Evolutionary conservation across 345 rosid species (phyloP).

Genomic region (Populus davidiana): DNA sequence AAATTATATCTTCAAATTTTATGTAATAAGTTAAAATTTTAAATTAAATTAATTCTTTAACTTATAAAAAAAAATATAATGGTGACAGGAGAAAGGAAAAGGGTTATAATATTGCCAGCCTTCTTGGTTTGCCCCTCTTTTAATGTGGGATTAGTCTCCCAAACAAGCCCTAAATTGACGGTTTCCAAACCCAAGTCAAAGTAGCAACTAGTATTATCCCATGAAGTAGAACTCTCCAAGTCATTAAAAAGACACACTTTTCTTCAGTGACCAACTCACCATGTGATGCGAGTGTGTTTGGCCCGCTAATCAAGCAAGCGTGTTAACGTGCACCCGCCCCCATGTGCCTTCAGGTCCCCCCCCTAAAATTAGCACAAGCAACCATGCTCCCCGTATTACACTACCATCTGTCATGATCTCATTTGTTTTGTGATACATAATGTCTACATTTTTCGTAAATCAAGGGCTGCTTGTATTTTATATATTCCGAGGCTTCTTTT

Average conservation of each 20-base stretch:
- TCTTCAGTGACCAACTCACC: conserved; percentile 15
- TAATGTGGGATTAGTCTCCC: background rate
- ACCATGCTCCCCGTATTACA: conserved; percentile 17
- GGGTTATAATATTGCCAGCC: background rate
- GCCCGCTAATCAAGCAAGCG: conserved; percentile 56
- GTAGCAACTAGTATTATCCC: too few species aligned
- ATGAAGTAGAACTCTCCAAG: too few species aligned
- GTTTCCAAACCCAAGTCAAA: too few species aligned
- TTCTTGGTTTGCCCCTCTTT: background rate
- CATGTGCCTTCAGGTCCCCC: conserved; percentile 41
- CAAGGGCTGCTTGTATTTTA: background rate
- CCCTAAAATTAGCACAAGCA: conserved; percentile 17
- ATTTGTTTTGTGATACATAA: background rate
- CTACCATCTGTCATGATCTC: conserved; percentile 19
- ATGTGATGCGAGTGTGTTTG: conserved; percentile 25
- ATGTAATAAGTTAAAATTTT: too few species aligned
- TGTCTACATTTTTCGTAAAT: background rate
- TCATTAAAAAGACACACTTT: background rate
- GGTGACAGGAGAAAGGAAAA: background rate
- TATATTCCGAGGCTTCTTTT: background rate
- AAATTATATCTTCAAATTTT: too few species aligned
- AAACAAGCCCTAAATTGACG: background rate
- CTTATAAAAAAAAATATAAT: too few species aligned
- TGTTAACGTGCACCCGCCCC: conserved; percentile 31
- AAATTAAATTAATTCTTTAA: too few species aligned